phyloP scores from a whole-genome alignment of 2,329 filamentous ascomycete genomes.

The Botrytis deweyae region DNA sequence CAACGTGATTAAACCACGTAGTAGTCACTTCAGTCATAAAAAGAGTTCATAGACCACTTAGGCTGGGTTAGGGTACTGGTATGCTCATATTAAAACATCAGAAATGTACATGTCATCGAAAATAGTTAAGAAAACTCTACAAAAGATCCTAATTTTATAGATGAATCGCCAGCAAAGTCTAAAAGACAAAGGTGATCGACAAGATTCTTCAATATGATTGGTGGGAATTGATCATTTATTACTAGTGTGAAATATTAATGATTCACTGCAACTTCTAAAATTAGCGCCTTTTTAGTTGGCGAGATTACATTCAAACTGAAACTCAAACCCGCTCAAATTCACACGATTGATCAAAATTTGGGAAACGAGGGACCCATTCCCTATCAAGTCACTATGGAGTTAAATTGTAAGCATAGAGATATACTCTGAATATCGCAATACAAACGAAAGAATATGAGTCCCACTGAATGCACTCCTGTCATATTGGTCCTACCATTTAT shows the following conservation, averaged over 20 bases:
- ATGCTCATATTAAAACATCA: not conserved
- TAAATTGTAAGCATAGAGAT: not conserved
- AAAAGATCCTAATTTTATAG: not conserved
- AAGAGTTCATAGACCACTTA: not conserved
- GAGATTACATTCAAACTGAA: not conserved
- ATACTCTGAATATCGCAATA: not conserved
- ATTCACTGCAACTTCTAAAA: not conserved
- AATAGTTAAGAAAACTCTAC: not conserved
- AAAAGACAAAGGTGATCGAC: not conserved
- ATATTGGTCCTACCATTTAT: not conserved
- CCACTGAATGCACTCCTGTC: not conserved
- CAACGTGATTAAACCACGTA: not conserved
- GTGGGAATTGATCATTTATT: not conserved
- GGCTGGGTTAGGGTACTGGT: not conserved
- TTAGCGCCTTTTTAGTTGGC: not conserved
- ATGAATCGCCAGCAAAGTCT: not conserved
- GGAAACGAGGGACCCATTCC: not conserved
- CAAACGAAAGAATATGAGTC: not conserved
- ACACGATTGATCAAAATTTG: not conserved
- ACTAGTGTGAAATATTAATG: not conserved
- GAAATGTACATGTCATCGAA: not conserved
- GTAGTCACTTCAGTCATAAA: not conserved
- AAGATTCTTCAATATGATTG: not conserved
- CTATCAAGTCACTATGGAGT: not conserved
- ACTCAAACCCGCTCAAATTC: not conserved